phyloP scores from a whole-genome alignment of 1,139 yeast genomes.

The Magnusiomyces tetraspermus region DNA sequence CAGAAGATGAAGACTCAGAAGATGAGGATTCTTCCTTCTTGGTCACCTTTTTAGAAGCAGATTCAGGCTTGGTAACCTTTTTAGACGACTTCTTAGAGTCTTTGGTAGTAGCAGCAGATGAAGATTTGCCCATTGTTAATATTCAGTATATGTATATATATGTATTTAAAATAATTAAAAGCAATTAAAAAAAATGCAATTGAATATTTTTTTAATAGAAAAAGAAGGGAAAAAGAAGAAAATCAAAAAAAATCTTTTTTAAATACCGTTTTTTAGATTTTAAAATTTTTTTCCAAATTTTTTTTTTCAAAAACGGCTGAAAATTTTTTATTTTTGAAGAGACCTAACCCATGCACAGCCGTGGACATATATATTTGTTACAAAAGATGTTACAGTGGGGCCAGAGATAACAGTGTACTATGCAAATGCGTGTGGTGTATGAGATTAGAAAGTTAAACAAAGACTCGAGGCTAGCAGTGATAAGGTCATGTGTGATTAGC shows the following conservation, averaged over 20 bases:
- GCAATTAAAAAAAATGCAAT: conserved; percentile 1
- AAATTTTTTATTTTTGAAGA: too few species aligned
- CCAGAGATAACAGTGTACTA: too few species aligned
- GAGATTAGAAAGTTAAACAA: too few species aligned
- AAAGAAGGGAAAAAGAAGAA: not conserved
- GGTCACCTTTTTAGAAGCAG: conserved; percentile 25
- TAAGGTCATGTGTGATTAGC: too few species aligned
- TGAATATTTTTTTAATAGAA: not conserved
- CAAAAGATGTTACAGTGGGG: too few species aligned
- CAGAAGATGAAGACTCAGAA: conserved; percentile 3
- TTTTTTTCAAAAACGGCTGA: conserved; percentile 3
- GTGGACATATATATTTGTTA: too few species aligned
- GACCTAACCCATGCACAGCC: too few species aligned
- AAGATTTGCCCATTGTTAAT: conserved; percentile 16
- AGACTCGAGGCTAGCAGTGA: too few species aligned
- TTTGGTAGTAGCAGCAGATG: conserved; percentile 20
- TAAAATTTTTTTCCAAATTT: not conserved
- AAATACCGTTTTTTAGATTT: not conserved
- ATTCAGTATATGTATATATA: too few species aligned
- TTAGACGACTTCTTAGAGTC: not conserved
- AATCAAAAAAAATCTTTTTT: conserved; percentile 1
- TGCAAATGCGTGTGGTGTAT: too few species aligned
- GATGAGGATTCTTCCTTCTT: conserved; percentile 12
- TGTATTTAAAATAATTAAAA: conserved; percentile 1
- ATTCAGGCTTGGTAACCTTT: conserved; percentile 6